Evolutionary conservation across 1,284 basidiomycete species (phyloP).

Genomic region (Stygiomarasmius scandens): DNA sequence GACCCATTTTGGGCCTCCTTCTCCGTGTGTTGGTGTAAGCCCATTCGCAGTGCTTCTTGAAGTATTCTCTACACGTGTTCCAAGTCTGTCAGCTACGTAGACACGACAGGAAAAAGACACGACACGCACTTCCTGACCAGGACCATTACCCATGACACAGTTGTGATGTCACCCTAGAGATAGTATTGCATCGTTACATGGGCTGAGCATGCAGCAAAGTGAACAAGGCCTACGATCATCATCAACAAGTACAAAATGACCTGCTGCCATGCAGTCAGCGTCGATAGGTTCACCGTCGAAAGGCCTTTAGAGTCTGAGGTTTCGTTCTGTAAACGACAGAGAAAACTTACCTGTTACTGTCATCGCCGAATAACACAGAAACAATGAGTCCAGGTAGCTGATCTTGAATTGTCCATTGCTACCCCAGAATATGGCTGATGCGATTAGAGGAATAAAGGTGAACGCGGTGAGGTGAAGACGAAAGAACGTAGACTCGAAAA

Average conservation of each 20-base stretch:
- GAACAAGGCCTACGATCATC: constrained; percentile 42
- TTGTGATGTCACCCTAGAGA: constrained; percentile 41
- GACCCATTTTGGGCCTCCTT: constrained; percentile 8
- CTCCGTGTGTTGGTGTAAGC: constrained; percentile 28
- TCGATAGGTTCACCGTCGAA: constrained; percentile 53
- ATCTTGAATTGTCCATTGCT: constrained; percentile 52
- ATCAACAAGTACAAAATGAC: constrained; percentile 57
- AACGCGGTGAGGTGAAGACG: constrained; percentile 59
- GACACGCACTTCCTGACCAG: constrained; percentile 48
- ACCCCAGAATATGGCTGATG: constrained; percentile 59
- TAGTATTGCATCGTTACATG: neutral
- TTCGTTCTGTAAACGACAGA: no score
- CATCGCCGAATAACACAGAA: constrained; percentile 67
- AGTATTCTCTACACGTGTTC: constrained; percentile 41
- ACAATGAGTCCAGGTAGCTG: constrained; percentile 59
- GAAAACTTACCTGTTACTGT: constrained; percentile 62
- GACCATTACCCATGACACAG: constrained; percentile 59
- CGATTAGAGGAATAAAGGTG: constrained; percentile 56
- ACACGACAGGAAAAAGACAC: neutral
- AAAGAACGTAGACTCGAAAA: constrained; percentile 50
- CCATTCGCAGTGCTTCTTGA: constrained; percentile 46
- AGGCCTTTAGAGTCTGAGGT: no score
- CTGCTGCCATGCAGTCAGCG: constrained; percentile 60
- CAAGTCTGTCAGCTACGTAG: neutral
- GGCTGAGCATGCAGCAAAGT: neutral